phyloP scores from a whole-genome alignment of 2,329 filamentous ascomycete species.

The Pseudopithomyces maydicus region DNA sequence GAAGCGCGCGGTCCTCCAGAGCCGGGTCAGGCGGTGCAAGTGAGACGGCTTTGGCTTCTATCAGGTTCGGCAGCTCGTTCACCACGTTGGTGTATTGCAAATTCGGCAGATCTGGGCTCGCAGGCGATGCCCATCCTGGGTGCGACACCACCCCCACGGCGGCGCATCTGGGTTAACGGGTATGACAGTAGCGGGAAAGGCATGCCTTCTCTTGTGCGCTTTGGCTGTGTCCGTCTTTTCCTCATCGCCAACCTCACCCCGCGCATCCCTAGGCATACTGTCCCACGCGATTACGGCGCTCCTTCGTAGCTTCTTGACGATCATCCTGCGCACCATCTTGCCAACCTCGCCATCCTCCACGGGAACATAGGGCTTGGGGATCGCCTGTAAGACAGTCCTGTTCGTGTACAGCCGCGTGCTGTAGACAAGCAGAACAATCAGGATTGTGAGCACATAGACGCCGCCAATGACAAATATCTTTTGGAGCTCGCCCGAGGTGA shows the following conservation, averaged over 20 bases:
- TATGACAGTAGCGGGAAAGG: conserved; percentile 39
- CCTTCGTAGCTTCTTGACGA: conserved; percentile 71
- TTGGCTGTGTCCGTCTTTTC: conserved; percentile 25
- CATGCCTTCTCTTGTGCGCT: conserved; percentile 38
- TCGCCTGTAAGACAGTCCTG: conserved; percentile 75
- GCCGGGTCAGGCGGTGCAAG: conserved; percentile 68
- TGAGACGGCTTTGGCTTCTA: conserved; percentile 92
- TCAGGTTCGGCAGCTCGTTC: conserved; percentile 81
- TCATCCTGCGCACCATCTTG: conserved; percentile 74
- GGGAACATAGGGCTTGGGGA: conserved; percentile 86
- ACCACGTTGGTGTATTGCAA: conserved; percentile 85
- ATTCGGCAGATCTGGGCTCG: conserved; percentile 73
- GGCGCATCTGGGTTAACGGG: conserved; percentile 53
- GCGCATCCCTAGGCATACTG: conserved; percentile 68
- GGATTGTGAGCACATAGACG: conserved; percentile 73
- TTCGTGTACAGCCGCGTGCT: conserved; percentile 85
- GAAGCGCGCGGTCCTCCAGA: conserved; percentile 29
- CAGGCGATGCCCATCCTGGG: conserved; percentile 84
- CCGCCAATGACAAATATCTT: conserved; percentile 84
- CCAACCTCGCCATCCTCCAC: conserved; percentile 83
- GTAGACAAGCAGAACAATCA: conserved; percentile 78
- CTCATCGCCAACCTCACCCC: conserved; percentile 45
- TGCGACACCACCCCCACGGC: conserved; percentile 87
- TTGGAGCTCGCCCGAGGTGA: conserved; percentile 68
- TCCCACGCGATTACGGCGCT: conserved; percentile 84